Base-by-base conservation (phyloP, 139 green algal species). In the Spirogloea muscicola region DNA sequence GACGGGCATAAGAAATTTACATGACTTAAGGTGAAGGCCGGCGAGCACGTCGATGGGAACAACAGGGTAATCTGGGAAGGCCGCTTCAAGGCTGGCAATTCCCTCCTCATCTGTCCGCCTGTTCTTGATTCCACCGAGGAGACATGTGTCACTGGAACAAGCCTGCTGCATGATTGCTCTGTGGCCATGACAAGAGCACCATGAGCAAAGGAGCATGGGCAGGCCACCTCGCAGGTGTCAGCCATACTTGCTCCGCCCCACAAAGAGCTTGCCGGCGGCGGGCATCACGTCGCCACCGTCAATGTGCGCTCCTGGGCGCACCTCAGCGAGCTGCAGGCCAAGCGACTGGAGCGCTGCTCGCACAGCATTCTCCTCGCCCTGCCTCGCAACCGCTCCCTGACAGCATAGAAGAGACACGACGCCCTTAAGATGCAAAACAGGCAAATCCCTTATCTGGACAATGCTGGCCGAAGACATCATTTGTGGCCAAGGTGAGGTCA, bases 211-310 rank as follows among this genome's bases (percentile, higher is more conserved):
- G n/a, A n/a, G n/a, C n/a, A n/a, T n/a, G n/a, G n/a, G n/a, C n/a
- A n/a, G n/a, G n/a, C n/a, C n/a, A n/a, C n/a, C n/a, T n/a, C n/a
- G n/a, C n/a, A n/a, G n/a, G n/a, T n/a, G n/a, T n/a, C n/a, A n/a
- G n/a, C n/a, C 27, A 10, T 68, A 68, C 59, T 36, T 4, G 31
- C 64, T 61, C 3, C 36, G 6, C 36, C 68, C 68, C 27, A 77
- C 68, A 76, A 77, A 76, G 58, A 76, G 16, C 29, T 74, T 25
- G 5, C 13, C 58, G 6, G 21, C 51, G 3, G 57, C 36, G 27
- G 29, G 29, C 3, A 77, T 52, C 13, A 77, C 68, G 52, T 77
- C 68, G 5, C 68, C 68, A 27, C 68, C 68, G 43, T 77, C 68
- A 58, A 77, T 29, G 18, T 5, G 7, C 34, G 18, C 68, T 5